Conservation (phyloP, 2,329 filamentous ascomycete genomes). For the Hirsutella rhossiliensis region DNA sequence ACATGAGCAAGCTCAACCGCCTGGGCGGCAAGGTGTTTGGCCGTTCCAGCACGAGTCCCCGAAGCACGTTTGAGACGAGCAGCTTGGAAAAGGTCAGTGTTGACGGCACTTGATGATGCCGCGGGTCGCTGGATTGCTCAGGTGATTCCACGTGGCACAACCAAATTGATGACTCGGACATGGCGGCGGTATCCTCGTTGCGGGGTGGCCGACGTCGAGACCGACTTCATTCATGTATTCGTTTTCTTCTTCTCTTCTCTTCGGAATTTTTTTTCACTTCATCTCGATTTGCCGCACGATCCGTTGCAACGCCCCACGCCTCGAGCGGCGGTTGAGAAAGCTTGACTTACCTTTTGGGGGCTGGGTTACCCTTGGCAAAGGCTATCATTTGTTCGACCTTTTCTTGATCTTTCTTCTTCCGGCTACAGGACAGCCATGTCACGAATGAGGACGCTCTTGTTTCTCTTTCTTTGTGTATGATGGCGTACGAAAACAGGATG, state of each 20-base stretch:
- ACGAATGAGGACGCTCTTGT: background rate
- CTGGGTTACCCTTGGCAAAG: background rate
- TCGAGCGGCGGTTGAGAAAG: background rate
- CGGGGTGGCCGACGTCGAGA: too few species aligned
- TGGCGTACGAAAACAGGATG: slow-evolving; percentile 4
- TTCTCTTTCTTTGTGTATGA: slow-evolving; percentile 6
- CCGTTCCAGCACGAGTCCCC: slow-evolving; percentile 37
- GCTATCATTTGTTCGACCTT: background rate
- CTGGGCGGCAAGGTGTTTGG: slow-evolving; percentile 47
- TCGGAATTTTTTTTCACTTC: background rate
- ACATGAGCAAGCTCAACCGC: slow-evolving; percentile 42
- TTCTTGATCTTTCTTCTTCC: background rate
- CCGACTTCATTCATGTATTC: background rate
- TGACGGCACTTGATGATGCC: slow-evolving; percentile 22
- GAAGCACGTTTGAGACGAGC: slow-evolving; percentile 35
- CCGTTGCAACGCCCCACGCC: background rate
- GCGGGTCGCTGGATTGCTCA: too few species aligned
- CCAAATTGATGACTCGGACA: too few species aligned
- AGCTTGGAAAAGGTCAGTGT: slow-evolving; percentile 36
- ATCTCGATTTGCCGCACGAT: background rate
- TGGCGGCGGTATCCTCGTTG: too few species aligned
- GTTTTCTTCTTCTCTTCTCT: background rate
- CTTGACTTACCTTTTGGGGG: background rate
- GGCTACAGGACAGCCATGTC: background rate
- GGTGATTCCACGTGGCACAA: too few species aligned